Evolutionary conservation across 371 early-diverging fungal genomes (phyloP), one percentile per base, ranked within the genome.

Genomic region (Paraphysoderma sedebokerense): DNA sequence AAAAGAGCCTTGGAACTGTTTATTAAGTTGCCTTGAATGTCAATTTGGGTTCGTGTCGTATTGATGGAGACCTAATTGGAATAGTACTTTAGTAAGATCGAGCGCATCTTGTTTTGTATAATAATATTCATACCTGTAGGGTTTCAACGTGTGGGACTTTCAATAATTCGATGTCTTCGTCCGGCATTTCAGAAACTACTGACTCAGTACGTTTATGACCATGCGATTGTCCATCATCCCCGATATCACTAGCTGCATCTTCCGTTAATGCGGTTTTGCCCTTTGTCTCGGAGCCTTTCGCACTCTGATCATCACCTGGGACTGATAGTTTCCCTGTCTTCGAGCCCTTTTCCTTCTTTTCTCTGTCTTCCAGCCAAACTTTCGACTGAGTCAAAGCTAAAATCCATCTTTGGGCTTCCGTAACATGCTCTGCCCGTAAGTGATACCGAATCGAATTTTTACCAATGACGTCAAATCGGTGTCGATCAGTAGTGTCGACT

Each of bases 401-500:
- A 15, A 83, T 74, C 85, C 87, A 86, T 44, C 76, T 74, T 52
- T 79, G 77, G 35, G 85, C 82, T 36, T 79, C 76, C 7, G 66
- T 72, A 9, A 74, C 65, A 39, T 70, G 66, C 4, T 63, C 59
- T 4, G 83, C 81, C 42, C 75, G 68, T 44, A 85, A 54, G 27
- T 71, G 74, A 52, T 76, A 85, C 44, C 72, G 68, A 22, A 75
- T 67, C 5, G 70, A 70, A 5, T 82, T 84, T 44, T 73, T 77
- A 35, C 81, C 81, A 27, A 73, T 62, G 1, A 85, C 70, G 44
- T 85, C 84, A 50, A 86, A 85, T 46, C 76, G 65, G 37, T 62
- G 65, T 56, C 70, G 69, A 55, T 86, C 83, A 51, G 46, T 51
- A 0, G 68, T 38, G 42, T 79, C 78, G 37, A 76, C 59, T 49